These are phyloP conservation scores for Trichocladium antarcticum DNA, from an alignment of 495 filamentous ascomycete species.

Conservation along the genomic window DNA sequence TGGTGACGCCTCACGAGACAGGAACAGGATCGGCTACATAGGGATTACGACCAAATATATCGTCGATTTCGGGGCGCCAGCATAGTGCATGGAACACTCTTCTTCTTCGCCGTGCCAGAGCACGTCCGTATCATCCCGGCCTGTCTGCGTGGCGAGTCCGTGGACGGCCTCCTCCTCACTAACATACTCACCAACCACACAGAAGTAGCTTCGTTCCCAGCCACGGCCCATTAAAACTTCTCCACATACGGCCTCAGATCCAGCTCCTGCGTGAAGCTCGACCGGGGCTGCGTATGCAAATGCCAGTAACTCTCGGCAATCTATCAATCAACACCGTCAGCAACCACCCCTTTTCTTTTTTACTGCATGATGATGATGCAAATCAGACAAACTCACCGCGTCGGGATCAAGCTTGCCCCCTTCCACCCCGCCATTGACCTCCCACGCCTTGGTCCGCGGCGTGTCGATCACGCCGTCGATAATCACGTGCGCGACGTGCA, in stretches of 20 bases:
- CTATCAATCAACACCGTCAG: constrained; percentile 31
- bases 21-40: constrained; percentile 4
- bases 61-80: constrained; percentile 1
- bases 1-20: not conserved
- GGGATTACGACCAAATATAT: constrained; percentile 4
- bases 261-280: constrained; percentile 73
- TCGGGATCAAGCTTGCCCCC: constrained; percentile 73
- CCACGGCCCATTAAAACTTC: constrained; percentile 42
- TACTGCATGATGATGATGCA: not conserved
- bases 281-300: constrained; percentile 73
- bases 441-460: constrained; percentile 52
- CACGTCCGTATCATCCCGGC: no score
- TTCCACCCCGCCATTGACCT: constrained; percentile 42
- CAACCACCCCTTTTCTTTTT: not conserved
- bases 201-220: not conserved
- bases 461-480: constrained; percentile 88
- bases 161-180: not conserved
- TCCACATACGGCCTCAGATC: constrained; percentile 73
- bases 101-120: not conserved
- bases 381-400: constrained; percentile 48
- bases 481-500: constrained; percentile 79
- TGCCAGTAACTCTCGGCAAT: constrained; percentile 87
- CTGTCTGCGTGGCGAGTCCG: no score
- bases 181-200: not conserved
- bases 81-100: no score